phyloP scores from a whole-genome alignment of 2,329 filamentous ascomycete genomes.

The Colletotrichum gigasporum region DNA sequence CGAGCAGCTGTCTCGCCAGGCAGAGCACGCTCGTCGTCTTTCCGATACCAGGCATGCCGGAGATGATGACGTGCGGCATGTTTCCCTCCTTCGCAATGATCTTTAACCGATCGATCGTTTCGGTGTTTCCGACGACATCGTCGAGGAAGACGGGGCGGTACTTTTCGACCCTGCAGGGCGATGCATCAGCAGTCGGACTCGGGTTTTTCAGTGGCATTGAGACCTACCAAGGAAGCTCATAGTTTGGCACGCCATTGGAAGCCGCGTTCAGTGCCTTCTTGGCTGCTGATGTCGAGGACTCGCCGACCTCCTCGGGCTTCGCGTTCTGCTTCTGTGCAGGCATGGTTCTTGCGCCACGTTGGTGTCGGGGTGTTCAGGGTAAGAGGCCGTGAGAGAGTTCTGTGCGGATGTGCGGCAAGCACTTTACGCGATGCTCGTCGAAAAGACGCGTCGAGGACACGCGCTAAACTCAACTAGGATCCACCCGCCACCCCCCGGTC shows the following conservation, averaged over 20 bases:
- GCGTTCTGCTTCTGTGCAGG: constrained; percentile 55
- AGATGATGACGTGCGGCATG: constrained; percentile 99
- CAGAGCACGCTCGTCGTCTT: constrained; percentile 97
- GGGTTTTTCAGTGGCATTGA: not conserved
- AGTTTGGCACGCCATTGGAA: constrained; percentile 63
- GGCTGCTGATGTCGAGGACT: constrained; percentile 68
- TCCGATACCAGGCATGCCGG: constrained; percentile 98
- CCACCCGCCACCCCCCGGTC: too few species aligned
- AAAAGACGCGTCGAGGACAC: constrained; percentile 29
- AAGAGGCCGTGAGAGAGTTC: not conserved
- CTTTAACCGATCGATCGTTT: constrained; percentile 96
- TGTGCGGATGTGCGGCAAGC: constrained; percentile 1
- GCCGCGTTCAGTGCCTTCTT: constrained; percentile 64
- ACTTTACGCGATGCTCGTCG: constrained; percentile 31
- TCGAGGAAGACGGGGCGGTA: constrained; percentile 95
- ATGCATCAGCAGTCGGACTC: constrained; percentile 33
- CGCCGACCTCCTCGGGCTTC: constrained; percentile 63
- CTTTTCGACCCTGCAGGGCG: constrained; percentile 91
- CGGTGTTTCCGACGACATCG: constrained; percentile 96
- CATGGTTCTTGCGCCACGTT: constrained; percentile 9
- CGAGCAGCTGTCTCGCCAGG: constrained; percentile 88
- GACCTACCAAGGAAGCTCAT: constrained; percentile 81
- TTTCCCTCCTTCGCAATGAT: constrained; percentile 99
- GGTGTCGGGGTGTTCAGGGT: not conserved
- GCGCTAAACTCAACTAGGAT: constrained; percentile 5